These are phyloP conservation scores for Akanthomyces lecanii DNA, from an alignment of 2,329 filamentous ascomycete species.

Conservation along the genomic window DNA sequence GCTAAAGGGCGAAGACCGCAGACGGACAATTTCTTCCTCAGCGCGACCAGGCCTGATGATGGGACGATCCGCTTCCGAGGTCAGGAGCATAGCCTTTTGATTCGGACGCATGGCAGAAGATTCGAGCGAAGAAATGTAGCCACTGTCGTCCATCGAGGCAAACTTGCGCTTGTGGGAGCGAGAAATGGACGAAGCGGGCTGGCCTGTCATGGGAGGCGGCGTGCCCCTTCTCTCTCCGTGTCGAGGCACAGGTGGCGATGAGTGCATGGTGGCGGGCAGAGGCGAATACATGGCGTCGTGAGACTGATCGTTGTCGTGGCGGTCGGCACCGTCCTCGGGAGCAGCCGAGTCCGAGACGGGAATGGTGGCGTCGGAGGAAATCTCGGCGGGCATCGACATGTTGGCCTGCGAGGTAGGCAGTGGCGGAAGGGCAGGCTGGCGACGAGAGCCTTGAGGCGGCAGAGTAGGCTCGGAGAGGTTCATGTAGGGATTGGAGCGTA, in stretches of 20 bases:
- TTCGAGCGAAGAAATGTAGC: conserved; percentile 93
- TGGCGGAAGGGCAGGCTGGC: conserved; percentile 37
- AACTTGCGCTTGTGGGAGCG: conserved; percentile 73
- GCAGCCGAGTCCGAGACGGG: conserved; percentile 63
- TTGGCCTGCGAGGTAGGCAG: conserved; percentile 36
- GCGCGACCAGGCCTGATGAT: conserved; percentile 83
- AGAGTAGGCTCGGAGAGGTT: conserved; percentile 44
- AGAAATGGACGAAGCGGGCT: conserved; percentile 58
- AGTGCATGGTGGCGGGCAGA: conserved; percentile 68
- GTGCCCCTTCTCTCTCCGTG: conserved; percentile 63
- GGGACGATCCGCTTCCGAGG: conserved; percentile 75
- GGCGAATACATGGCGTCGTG: conserved; percentile 62
- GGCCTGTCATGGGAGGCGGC: conserved; percentile 64
- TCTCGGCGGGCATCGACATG: conserved; percentile 47
- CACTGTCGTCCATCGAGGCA: conserved; percentile 81
- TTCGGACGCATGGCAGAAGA: conserved; percentile 77
- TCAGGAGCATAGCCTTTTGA: conserved; percentile 59
- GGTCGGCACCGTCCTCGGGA: conserved; percentile 47
- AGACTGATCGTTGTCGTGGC: conserved; percentile 35
- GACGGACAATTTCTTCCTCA: conserved; percentile 90
- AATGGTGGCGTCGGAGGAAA: conserved; percentile 75
- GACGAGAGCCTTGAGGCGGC: conserved; percentile 39
- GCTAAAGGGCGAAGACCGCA: conserved; percentile 91
- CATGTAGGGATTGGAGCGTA: conserved; percentile 34
- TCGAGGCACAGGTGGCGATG: conserved; percentile 78